Evolutionary conservation across 2,329 filamentous ascomycete species (phyloP), one percentile per base, ranked within the genome.

Genomic region (Ilyonectria robusta): DNA sequence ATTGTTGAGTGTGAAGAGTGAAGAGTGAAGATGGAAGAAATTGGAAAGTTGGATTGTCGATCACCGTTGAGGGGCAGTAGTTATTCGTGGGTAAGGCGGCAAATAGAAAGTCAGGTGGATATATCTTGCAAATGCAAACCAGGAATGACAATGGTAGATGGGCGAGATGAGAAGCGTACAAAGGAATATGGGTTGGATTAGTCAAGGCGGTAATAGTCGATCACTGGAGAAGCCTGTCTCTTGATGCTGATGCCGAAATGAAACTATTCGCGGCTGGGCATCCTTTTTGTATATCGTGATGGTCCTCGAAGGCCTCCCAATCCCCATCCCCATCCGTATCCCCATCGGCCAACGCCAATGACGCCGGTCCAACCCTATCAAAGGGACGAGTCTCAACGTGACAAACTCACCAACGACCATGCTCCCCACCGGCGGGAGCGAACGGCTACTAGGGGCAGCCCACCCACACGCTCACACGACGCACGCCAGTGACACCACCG

Each of bases 281-380:
- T 72, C 72, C 75, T 74, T 76, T 76, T 75, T 76, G 75, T 76
- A 76, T 75, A 76, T 76, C 72, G 68, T 69, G 62, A 76, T 68
- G 60, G 59, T 63, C 31, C 65, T 68, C 68, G 73, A 76, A 75
- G 73, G 74, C 74, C 74, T 75, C 74, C 74, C 68, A 66, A 66
- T 62, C 33, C 54, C 55, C 68, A 71, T 59, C 65, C 67, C 35
- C 51, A 71, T 75, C 68, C 73, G 63, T 56, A 66, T 65, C 55
- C 56, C 63, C 69, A 73, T 62, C 65, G 50, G 40, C 57, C 62
- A 60, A 65, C 50, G 57, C 57, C 62, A 57, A 53, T 11, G 26
- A 50, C 19, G 31, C 46, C 56, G 51, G 47, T n/a, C 47, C 58
- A 72, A 65, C 63, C 66, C 71, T 67, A 69, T 71, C 65, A 56